Evolutionary conservation across 2,329 filamentous ascomycete genomes (phyloP), one percentile per base, ranked within the genome.

Genomic region (Colletotrichum navitas): DNA sequence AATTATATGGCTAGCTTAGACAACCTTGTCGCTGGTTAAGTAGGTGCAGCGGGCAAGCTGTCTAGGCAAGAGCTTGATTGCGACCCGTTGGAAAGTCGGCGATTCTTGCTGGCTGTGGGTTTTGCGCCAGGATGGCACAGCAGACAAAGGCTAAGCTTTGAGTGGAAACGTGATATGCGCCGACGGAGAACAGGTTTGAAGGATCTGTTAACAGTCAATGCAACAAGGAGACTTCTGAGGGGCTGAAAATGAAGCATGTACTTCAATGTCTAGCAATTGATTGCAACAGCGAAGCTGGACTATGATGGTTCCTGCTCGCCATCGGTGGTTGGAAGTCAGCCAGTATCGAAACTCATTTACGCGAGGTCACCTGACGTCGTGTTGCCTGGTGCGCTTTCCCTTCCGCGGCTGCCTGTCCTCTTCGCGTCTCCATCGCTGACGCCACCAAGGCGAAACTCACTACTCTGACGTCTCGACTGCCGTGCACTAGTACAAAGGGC

Each of bases 311-410:
- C 29, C 32, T 29, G 47, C 24, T 49, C 41, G 29, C 51, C 29
- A 29, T 29, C 2, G 29, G 43, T 52, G 56, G 58, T 51, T 16
- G 36, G 8, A 62, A 24, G 34, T 7, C 34, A 7, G 54, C 34
- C n/a, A 26, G 21, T 26, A 36, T 3, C 24, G 10, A 11, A 52
- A 61, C 55, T 54, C 41, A 72, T 72, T 43, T 66, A 72, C 72
- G 66, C 72, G 72, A 56, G 74, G 77, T 83, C 81, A 83, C 78
- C 77, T 83, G 81, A 82, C 77, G 77, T 81, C 82, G 81, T 78
- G 81, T 80, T 75, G 55, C 32, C 5, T 47, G 55, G 12, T 49
- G 39, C 58, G 45, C 56, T 66, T 65, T 56, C 26, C 56, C 62
- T 43, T 47, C 56, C 62, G 52, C 52, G 18, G 58, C 41, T 55